Evolutionary conservation across 306 rosid species (phyloP).

Genomic region (Vigna nakashimae): DNA sequence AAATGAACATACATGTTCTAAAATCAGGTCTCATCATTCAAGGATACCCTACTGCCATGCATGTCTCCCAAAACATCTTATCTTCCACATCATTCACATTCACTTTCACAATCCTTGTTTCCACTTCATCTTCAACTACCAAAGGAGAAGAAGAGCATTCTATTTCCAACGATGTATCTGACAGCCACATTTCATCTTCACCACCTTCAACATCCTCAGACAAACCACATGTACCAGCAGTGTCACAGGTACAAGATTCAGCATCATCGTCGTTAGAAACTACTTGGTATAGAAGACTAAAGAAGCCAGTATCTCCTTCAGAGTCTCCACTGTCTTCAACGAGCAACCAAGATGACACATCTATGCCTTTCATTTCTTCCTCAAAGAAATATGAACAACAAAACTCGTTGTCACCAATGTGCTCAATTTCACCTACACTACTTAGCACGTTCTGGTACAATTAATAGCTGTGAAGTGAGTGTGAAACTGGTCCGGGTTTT

Average conservation of each 20-base stretch:
- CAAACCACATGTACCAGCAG: slow-evolving; percentile 12
- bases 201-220: slow-evolving; percentile 29
- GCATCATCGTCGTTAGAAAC: slow-evolving; percentile 50
- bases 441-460: background rate
- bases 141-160: slow-evolving; percentile 37
- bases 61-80: slow-evolving; percentile 65
- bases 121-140: slow-evolving; percentile 44
- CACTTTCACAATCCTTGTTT: slow-evolving; percentile 36
- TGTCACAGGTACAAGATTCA: slow-evolving; percentile 54
- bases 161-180: slow-evolving; percentile 26
- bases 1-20: slow-evolving; percentile 33
- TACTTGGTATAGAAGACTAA: slow-evolving; percentile 19
- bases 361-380: slow-evolving; percentile 47
- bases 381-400: background rate
- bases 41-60: slow-evolving; percentile 64
- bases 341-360: slow-evolving; percentile 52
- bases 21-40: slow-evolving; percentile 19
- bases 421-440: background rate
- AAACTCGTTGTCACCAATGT: background rate
- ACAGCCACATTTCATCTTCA: slow-evolving; percentile 39
- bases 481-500: slow-evolving; percentile 25
- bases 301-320: slow-evolving; percentile 51
- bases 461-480: background rate
- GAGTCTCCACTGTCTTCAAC: slow-evolving; percentile 64
- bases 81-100: slow-evolving; percentile 54